phyloP scores from a whole-genome alignment of 75 land plant genomes.

The Pinus albicaulis region DNA sequence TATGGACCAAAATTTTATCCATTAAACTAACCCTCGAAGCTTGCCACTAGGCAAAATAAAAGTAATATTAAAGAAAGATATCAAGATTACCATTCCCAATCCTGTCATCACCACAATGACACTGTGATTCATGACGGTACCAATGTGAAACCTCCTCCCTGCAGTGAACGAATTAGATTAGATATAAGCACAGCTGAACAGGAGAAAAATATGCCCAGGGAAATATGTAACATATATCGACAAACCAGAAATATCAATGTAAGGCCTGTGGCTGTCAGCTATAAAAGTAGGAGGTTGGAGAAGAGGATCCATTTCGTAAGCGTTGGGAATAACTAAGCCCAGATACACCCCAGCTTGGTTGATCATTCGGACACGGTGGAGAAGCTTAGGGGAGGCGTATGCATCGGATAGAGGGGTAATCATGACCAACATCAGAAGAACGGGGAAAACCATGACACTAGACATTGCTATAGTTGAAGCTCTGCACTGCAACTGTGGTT shows the following conservation, averaged over 20 bases:
- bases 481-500: no score
- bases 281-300: conserved; percentile 31
- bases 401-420: not conserved
- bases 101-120: conserved; percentile 42
- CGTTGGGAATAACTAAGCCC: conserved; percentile 46
- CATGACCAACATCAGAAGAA: not conserved
- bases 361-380: conserved; percentile 5
- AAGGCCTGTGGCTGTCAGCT: conserved; percentile 12
- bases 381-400: not conserved
- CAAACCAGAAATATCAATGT: conserved; percentile 41
- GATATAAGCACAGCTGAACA: no score
- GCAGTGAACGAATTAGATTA: not conserved
- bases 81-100: conserved; percentile 27
- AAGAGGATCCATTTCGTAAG: conserved; percentile 52
- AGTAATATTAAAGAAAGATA: no score
- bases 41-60: no score
- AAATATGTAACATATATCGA: no score
- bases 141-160: conserved; percentile 36
- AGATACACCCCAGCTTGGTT: conserved; percentile 30
- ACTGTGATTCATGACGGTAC: conserved; percentile 18
- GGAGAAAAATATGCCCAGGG: no score
- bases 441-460: no score
- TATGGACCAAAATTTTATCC: no score
- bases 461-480: no score
- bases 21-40: no score